phyloP scores from a whole-genome alignment of 257 asterid species.

The Linderniella brevidens region DNA sequence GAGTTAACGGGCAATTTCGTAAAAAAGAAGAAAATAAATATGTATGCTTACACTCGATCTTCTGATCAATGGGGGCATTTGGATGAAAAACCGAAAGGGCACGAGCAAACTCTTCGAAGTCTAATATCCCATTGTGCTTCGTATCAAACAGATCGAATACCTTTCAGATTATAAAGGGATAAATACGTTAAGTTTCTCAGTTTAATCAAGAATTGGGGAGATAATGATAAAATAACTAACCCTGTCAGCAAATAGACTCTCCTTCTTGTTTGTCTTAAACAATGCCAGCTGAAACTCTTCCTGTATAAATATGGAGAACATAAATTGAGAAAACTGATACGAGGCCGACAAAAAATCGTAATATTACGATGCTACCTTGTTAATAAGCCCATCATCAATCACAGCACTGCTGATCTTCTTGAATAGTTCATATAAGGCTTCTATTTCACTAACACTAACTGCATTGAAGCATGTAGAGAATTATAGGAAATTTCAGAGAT shows the following conservation, averaged over 20 bases:
- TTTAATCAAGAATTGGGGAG: neutral
- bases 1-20: slow-evolving; percentile 1
- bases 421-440: slow-evolving; percentile 56
- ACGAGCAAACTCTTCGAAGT: slow-evolving; percentile 57
- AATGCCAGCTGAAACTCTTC: slow-evolving; percentile 72
- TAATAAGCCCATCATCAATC: slow-evolving; percentile 57
- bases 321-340: neutral
- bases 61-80: slow-evolving; percentile 49
- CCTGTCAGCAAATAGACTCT: slow-evolving; percentile 63
- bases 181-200: neutral
- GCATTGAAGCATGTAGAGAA: slow-evolving; percentile 9
- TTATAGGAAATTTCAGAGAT: too few relatives aligned
- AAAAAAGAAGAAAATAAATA: neutral
- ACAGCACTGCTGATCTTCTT: slow-evolving; percentile 64
- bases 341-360: neutral
- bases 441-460: slow-evolving; percentile 68
- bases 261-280: slow-evolving; percentile 45
- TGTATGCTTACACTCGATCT: slow-evolving; percentile 42
- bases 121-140: slow-evolving; percentile 55
- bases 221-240: slow-evolving; percentile 17
- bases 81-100: slow-evolving; percentile 71
- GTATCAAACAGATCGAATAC: slow-evolving; percentile 58
- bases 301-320: slow-evolving; percentile 12
- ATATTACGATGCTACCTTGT: slow-evolving; percentile 27
- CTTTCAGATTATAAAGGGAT: slow-evolving; percentile 13